phyloP scores from a whole-genome alignment of 192 early-diverging fungal species.

The Obelidium mucronatum region DNA sequence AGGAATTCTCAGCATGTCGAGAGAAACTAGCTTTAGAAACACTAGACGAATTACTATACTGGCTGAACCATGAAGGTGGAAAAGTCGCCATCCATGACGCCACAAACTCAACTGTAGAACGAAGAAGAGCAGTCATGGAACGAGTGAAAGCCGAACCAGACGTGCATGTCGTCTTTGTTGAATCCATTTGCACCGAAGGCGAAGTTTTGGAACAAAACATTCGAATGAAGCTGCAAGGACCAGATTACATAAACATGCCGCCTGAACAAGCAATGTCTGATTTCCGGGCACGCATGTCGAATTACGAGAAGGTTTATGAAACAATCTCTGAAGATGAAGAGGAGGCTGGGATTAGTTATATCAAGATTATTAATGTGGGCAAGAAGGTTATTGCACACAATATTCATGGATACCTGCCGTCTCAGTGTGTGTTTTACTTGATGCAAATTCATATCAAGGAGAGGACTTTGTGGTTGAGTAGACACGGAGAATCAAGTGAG shows the following conservation, averaged over 20 bases:
- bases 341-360: conserved; percentile 74
- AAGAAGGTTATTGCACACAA: conserved; percentile 95
- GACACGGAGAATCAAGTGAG: conserved; percentile 84
- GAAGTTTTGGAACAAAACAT: conserved; percentile 84
- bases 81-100: conserved; percentile 91
- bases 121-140: conserved; percentile 64
- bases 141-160: conserved; percentile 40
- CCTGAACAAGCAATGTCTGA: conserved; percentile 83
- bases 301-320: conserved; percentile 95
- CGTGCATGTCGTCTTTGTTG: conserved; percentile 50
- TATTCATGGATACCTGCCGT: conserved; percentile 84
- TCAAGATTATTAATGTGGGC: conserved; percentile 97
- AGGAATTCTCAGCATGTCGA: conserved; percentile 73
- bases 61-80: conserved; percentile 83
- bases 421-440: conserved; percentile 96
- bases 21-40: conserved; percentile 91
- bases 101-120: conserved; percentile 89
- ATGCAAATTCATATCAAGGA: conserved; percentile 95
- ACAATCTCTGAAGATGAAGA: conserved; percentile 87
- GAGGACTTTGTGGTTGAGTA: conserved; percentile 87
- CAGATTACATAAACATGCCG: conserved; percentile 91
- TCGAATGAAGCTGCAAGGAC: conserved; percentile 88
- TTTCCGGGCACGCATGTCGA: conserved; percentile 83
- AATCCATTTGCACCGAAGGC: conserved; percentile 86
- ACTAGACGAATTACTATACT: conserved; percentile 88